Evolutionary conservation across 2,329 filamentous ascomycete genomes (phyloP), one percentile per base, ranked within the genome.

Genomic region (Cladosporium phlei): DNA sequence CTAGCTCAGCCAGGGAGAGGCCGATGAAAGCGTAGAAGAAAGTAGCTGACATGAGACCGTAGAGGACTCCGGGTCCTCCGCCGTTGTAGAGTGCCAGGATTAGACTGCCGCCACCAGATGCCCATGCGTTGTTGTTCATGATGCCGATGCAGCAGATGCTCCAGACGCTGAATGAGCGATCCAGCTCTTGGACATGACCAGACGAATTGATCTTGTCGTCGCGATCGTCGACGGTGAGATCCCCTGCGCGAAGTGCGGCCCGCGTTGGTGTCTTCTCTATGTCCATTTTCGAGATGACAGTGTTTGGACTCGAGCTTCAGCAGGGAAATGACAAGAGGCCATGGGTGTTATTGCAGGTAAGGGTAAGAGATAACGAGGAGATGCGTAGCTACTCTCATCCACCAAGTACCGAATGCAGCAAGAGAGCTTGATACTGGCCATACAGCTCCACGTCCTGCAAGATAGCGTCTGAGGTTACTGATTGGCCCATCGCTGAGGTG

Each of bases 1-100:
- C 69, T 32, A 77, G 64, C 52, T 77, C 74, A 14, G 75, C 74
- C 34, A 78, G 68, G 24, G 69, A 75, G 5, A 71, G 68, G 27
- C 69, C 70, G 47, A 78, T 68, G 55, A 74, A 65, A 58, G 69
- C 71, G 57, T 77, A 78, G 59, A 74, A 75, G 29, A 74, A 56
- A 1, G 70, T 71, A 3, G 73, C 68, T 12, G 64, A 70, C 38
- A 77, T 70, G 21, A 74, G 69, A 14, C 69, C 68, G 50, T 73
- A 73, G 30, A 74, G 66, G 27, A 73, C 69, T 14, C 69, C 69
- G 8, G 69, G 65, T 8, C 67, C 65, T 4, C 71, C 72, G 19
- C 72, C 72, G 57, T 74, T 73, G 55, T 69, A 69, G 2, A 56
- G 32, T 35, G 56, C 49, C n/a, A 59, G 38, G 2, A 60, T 52